Base-by-base conservation (phyloP, 768 basidiomycete species). In the Termitomyces bulborhizus region DNA sequence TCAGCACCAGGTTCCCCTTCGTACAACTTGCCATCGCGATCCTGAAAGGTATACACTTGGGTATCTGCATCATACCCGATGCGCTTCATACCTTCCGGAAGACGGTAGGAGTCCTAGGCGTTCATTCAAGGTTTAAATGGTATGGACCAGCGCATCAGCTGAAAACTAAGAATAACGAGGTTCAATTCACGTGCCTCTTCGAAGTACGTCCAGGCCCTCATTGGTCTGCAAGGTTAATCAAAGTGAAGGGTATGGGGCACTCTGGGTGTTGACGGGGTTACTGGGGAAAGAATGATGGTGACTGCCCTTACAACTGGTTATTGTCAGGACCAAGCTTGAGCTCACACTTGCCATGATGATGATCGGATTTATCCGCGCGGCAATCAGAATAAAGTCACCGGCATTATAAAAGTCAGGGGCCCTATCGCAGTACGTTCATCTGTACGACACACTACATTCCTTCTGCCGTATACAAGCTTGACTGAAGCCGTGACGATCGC, bases 51-150 rank as follows among this genome's bases (percentile, higher is more conserved):
- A 55, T 82, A 83, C 13, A 70, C 66, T n/a, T 70, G 63, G 0
- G 76, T 73, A 52, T 84, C 82, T 0, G 79, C 72, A 57, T 84
- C 82, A 53, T 83, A 84, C 2, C 67, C 77, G 11, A 80, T 69
- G 6, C 82, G 72, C 49, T 69, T 72, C 62, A 82, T 69, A 29
- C 81, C 81, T 54, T 72, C 70, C 6, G 77, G 76, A 6, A 79
- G 68, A 41, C 73, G 73, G 37, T 56, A 53, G 5, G 67, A 36
- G 55, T 78, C 76, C 77, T 77, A 48, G 21, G 1, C 1, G 11
- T 50, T 24, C 44, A 18, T n/a, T 43, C 26, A 46, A 34, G 31
- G 44, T 51, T 55, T 37, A 15, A 29, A 52, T 36, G 26, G 40
- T 58, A 29, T 32, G 16, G 32, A 27, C 1, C 36, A 13, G 15